Base-by-base conservation (phyloP, 768 basidiomycete genomes). In the Austroboletus eburneus region DNA sequence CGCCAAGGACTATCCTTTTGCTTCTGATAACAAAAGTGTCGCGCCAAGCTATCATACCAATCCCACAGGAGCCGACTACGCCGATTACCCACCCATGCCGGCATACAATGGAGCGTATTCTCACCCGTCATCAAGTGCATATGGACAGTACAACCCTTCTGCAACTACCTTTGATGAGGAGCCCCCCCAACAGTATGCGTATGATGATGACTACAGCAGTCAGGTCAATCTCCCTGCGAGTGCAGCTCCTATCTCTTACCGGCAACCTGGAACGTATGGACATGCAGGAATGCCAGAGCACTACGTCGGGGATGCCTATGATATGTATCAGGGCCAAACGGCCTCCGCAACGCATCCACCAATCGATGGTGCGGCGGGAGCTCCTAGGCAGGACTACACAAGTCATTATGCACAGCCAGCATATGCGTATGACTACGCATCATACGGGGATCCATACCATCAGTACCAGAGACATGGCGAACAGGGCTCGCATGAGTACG, bases 161-260 rank as follows among this genome's bases (percentile, higher is more conserved):
- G 65, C 77, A 34, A 65, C 74, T 39, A 74, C 78, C 32, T 70
- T 87, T 39, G 71, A 67, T 5, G 73, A 78, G 39, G 81, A 82
- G 51, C 74, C 80, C 17, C 62, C 69, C 23, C 72, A 63, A 37
- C 50, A 72, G 14, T 73, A 78, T 30, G 61, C 54, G 30, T 80
- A 85, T 52, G 85, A 85, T 49, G 83, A 87, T 45, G 85, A 88
- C 54, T 78, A 81, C 57, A 78, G 81, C 52, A 85, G 83, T 59
- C 76, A 75, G 18, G 67, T 72, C 24, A 77, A 84, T 59, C 75
- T 90, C 13, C 64, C 83, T 16, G 54, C 72, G 5, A 66, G 76
- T 24, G 80, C 81, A 16, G 82, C 84, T 25, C 78, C 85, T 5
- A 75, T 82, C 42, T 73, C 73, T 24, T 75, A 76, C 39, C 72